These are phyloP conservation scores for Setaria viridis DNA, from an alignment of 202 grass and related monocot species.

Conservation along the genomic window DNA sequence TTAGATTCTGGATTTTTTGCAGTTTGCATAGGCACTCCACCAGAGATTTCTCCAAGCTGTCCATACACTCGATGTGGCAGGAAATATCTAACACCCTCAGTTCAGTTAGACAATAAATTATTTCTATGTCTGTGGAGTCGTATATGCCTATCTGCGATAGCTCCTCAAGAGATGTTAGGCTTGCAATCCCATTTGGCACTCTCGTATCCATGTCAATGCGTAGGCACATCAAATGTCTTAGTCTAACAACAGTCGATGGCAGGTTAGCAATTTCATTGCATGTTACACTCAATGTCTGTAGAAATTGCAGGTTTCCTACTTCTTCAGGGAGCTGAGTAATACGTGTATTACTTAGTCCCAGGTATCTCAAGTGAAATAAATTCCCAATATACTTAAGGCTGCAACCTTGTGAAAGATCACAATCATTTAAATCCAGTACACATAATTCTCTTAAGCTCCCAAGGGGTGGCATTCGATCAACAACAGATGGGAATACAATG, in stretches of 20 bases:
- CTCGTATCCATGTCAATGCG: neutral
- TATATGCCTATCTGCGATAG: rapidly evolving
- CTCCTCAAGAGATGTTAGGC: neutral
- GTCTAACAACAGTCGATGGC: neutral
- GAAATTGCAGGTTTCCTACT: neutral
- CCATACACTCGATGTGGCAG: neutral
- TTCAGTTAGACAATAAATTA: neutral
- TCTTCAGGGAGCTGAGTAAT: neutral
- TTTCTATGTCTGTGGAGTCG: neutral
- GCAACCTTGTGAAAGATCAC: neutral
- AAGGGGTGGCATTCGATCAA: rapidly evolving
- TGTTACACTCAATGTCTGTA: neutral
- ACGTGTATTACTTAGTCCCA: neutral
- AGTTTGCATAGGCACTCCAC: neutral
- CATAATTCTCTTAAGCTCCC: neutral
- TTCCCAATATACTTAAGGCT: neutral
- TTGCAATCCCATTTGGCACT: neutral
- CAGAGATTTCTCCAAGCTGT: neutral
- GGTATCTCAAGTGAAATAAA: slow-evolving; percentile 7
- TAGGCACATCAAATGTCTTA: neutral
- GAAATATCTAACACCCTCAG: neutral
- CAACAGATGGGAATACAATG: no score
- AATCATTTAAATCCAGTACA: neutral
- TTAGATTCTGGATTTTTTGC: neutral
- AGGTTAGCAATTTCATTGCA: rapidly evolving